Percentiles rank a stretch among this genome's conserved stretches.
phyloP scores from a whole-genome alignment of 139 green algal genomes.

The Picocystis salinarum region DNA sequence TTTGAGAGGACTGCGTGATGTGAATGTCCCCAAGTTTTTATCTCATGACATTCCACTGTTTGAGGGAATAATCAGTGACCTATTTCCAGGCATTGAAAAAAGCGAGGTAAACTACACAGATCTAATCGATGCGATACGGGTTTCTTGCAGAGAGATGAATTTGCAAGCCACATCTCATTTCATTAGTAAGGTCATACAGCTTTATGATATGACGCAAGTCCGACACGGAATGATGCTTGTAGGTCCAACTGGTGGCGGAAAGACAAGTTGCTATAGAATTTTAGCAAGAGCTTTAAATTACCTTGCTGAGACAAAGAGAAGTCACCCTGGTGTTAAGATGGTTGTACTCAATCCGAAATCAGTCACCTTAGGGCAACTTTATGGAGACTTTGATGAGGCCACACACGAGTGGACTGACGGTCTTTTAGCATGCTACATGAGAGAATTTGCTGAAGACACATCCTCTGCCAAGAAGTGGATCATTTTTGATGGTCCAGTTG shows the following conservation, averaged over 20 bases:
- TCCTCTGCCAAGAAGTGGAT: constrained; percentile 62
- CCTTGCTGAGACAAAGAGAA: constrained; percentile 24
- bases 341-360: constrained; percentile 52
- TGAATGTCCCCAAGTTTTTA: constrained; percentile 62
- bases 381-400: constrained; percentile 58
- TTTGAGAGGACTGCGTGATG: constrained; percentile 39
- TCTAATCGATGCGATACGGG: constrained; percentile 21
- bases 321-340: constrained; percentile 38
- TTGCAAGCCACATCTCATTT: constrained; percentile 52
- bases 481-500: constrained; percentile 58
- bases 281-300: constrained; percentile 28
- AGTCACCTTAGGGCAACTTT: constrained; percentile 62
- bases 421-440: constrained; percentile 60
- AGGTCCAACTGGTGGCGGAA: constrained; percentile 53
- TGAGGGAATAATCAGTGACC: constrained; percentile 47
- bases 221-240: constrained; percentile 71
- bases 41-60: constrained; percentile 51
- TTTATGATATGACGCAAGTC: constrained; percentile 69
- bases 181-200: constrained; percentile 56
- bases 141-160: constrained; percentile 25
- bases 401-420: constrained; percentile 66
- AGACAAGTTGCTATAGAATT: constrained; percentile 42
- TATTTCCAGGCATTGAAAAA: constrained; percentile 46
- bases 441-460: constrained; percentile 40
- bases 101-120: constrained; percentile 34